Conservation (phyloP, 148 eudicot species). For the Heliosperma pusillum region DNA sequence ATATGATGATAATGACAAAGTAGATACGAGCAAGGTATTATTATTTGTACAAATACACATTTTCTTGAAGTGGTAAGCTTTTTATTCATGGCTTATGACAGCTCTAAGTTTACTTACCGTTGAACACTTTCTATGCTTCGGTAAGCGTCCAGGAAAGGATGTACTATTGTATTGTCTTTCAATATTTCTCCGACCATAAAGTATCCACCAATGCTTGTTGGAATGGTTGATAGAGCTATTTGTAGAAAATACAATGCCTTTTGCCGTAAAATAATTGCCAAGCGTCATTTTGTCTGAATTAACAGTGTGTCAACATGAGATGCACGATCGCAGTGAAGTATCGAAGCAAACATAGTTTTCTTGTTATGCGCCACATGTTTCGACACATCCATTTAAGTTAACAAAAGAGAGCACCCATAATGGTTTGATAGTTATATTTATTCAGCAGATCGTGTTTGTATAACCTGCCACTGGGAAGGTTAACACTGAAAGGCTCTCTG, state of each 20-base stretch:
- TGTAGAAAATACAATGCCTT: neutral
- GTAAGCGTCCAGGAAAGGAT: neutral
- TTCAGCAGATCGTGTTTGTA: no score
- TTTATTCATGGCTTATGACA: neutral
- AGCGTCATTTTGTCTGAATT: neutral
- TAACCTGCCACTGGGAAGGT: no score
- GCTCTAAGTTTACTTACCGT: neutral
- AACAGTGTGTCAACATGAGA: neutral
- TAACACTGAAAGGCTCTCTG: no score
- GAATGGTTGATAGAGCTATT: neutral
- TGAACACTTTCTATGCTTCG: neutral
- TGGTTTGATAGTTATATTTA: no score
- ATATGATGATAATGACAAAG: neutral
- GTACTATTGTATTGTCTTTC: neutral
- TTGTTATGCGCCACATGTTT: no score
- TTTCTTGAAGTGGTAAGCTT: constrained; percentile 15
- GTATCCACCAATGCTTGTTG: neutral
- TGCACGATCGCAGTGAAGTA: no score
- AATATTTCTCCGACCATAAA: neutral
- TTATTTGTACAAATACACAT: constrained; percentile 24
- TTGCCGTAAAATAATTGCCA: neutral
- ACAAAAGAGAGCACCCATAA: no score
- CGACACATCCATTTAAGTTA: no score
- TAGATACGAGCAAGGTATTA: constrained; percentile 21
- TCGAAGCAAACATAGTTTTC: no score